Conservation (phyloP, 495 filamentous ascomycete species). For the Hypoxylon fuscum region DNA sequence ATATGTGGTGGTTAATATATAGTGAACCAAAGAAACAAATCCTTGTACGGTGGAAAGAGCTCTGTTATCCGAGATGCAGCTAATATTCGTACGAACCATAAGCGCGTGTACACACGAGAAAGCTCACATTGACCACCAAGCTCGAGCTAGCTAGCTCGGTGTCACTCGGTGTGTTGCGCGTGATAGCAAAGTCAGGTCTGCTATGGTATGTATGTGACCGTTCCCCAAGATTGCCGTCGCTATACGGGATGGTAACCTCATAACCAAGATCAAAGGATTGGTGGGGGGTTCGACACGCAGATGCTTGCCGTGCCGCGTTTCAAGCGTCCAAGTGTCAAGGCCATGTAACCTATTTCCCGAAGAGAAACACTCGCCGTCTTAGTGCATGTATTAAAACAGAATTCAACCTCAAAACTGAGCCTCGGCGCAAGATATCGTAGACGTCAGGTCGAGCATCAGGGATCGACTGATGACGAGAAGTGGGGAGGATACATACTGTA, state of each 20-base stretch:
- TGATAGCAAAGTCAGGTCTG: slow-evolving; percentile 8
- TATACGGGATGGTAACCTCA: slow-evolving; percentile 45
- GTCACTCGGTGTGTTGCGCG: slow-evolving; percentile 42
- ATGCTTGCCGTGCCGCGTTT: slow-evolving; percentile 41
- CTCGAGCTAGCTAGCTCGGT: slow-evolving; percentile 28
- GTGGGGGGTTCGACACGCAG: slow-evolving; percentile 34
- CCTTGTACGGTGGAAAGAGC: slow-evolving; percentile 34
- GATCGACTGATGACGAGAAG: slow-evolving; percentile 33
- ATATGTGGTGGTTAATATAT: slow-evolving; percentile 58
- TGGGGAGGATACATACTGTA: slow-evolving; percentile 15
- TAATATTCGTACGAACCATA: slow-evolving; percentile 34
- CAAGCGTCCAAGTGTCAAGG: slow-evolving; percentile 27
- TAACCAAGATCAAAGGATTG: slow-evolving; percentile 45
- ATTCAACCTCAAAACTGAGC: slow-evolving; percentile 9
- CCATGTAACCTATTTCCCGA: slow-evolving; percentile 37
- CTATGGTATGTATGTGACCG: not conserved
- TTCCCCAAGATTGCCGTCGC: slow-evolving; percentile 41
- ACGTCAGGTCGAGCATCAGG: slow-evolving; percentile 24
- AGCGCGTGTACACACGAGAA: slow-evolving; percentile 30
- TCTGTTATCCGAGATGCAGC: slow-evolving; percentile 40
- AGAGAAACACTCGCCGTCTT: slow-evolving; percentile 30
- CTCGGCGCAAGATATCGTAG: slow-evolving; percentile 17
- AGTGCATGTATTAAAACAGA: slow-evolving; percentile 10
- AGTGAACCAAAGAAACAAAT: slow-evolving; percentile 39
- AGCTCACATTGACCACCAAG: slow-evolving; percentile 13